Evolutionary conservation across 2,329 filamentous ascomycete genomes (phyloP), one percentile per base, ranked within the genome.

Genomic region (Hymenotorrendiella dingleyae): DNA sequence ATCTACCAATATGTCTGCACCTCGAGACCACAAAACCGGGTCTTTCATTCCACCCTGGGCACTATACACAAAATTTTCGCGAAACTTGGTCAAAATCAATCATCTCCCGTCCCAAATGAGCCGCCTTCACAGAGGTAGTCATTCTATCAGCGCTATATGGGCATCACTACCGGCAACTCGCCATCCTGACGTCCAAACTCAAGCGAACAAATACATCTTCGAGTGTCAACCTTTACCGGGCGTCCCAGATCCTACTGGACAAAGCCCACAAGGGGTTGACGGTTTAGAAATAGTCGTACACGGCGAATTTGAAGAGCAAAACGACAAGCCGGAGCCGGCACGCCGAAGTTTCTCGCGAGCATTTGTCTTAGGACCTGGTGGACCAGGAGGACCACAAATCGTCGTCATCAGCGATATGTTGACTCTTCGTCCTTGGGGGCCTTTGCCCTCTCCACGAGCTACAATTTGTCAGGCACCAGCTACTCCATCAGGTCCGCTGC

Each of bases 351-450:
- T 94, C 63, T 87, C 89, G 41, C 80, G 89, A 38, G 84, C 79
- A 0, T 88, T 94, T 59, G 69, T 90, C 29, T 72, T 94, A 14
- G 86, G 86, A 0, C 87, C 88, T 1, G 86, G 85, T 23, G 73
- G 73, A 24, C 77, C 79, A 0, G 73, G 79, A 4, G 74, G 54
- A 16, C 53, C 49, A 24, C 52, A 68, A 1, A 77, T 94, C 42
- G 77, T 87, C 36, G 84, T 95, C 27, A 72, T 90, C 51, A 90
- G 78, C 61, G 89, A 95, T 62, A 78, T 89, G 67, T 70, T 94
- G 28, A 80, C 79, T 11, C 67, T 94, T 37, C 78, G 85, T 51
- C 78, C 81, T 5, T 89, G 80, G 60, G 71, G 64, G 21, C 59
- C 72, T 8, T 60, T 79, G 12, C 71, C 73, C 14, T 33, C 38